Evolutionary conservation across 2,329 filamentous ascomycete genomes (phyloP), one percentile per base, ranked within the genome.

Genomic region (Colletotrichum sp.): DNA sequence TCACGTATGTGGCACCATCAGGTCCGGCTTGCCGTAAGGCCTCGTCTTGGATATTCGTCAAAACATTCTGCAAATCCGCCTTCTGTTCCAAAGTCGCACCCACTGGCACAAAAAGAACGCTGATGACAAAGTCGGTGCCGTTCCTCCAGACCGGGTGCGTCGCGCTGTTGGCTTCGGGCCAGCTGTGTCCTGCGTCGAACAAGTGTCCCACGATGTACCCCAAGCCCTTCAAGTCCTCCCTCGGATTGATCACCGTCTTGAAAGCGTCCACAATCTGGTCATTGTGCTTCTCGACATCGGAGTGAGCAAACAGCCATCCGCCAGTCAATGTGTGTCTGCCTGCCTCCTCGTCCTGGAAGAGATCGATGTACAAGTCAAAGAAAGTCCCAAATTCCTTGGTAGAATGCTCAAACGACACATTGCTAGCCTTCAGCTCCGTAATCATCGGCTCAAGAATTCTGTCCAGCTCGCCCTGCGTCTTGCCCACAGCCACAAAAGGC

Each of bases 131-230:
- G 43, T 52, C 43, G 2, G 43, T 79, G 78, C 14, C 80, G 74
- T 81, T 78, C 36, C 84, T 79, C 76, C 84, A 84, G 55, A 82
- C 83, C 24, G 87, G 84, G 68, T 89, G 83, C 21, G 85, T 85
- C 28, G 84, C 80, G 74, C 82, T 85, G 32, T 86, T 83, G 28
- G 84, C 84, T 59, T 85, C 80, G 5, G 82, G 80, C 65, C 81
- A 77, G 32, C 80, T 80, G 26, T 82, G 78, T n/a, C 86, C 83
- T 3, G 84, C 83, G 72, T 86, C 80, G 79, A 83, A 84, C 55
- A 34, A 14, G 59, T 70, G 36, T 34, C 34, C 68, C 18, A 70
- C n/a, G 21, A 81, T 18, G 81, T 79, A 28, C 26, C 21, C 55
- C 24, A 59, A 30, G n/a, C 59, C 18, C 18, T 34, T 14, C 30